Percentiles rank a stretch among this genome's conserved stretches.
Evolutionary conservation across 176 grass and related monocot genomes (phyloP).

Genomic region (Aechmea fasciata): DNA sequence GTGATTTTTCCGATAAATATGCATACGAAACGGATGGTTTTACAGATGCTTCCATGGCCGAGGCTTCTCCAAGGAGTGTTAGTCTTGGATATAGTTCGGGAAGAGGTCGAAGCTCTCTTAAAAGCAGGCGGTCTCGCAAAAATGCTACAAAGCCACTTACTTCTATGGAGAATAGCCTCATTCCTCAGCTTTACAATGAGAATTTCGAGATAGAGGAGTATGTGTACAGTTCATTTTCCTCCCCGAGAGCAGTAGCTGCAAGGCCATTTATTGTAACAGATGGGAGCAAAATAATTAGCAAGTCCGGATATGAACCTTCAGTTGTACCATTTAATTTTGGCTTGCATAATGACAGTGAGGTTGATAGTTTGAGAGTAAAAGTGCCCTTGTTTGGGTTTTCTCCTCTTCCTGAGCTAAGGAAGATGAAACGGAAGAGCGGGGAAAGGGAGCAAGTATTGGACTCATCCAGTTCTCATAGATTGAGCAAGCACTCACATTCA

Average conservation of each 20-base stretch:
- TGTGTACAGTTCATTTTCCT: constrained; percentile 48
- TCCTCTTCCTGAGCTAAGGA: constrained; percentile 47
- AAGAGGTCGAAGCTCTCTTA: constrained; percentile 50
- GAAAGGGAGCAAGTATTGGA: constrained; percentile 4
- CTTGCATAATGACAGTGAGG: constrained; percentile 23
- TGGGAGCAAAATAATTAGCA: constrained; percentile 70
- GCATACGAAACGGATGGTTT: constrained; percentile 28
- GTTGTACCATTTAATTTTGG: constrained; percentile 22
- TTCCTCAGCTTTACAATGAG: constrained; percentile 61
- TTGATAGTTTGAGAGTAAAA: constrained; percentile 18
- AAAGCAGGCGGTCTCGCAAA: constrained; percentile 37
- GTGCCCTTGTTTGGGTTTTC: constrained; percentile 29
- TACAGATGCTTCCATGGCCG: constrained; percentile 31
- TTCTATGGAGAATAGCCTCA: constrained; percentile 47
- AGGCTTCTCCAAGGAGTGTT: constrained; percentile 32
- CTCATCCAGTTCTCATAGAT: constrained; percentile 22
- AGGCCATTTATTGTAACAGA: constrained; percentile 73
- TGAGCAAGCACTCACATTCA: constrained; percentile 26
- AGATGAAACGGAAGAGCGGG: constrained; percentile 35
- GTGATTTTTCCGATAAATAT: constrained; percentile 15
- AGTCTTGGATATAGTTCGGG: constrained; percentile 31
- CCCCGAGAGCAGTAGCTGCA: constrained; percentile 25
- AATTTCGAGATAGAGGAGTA: constrained; percentile 77
- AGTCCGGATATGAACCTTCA: constrained; percentile 41
- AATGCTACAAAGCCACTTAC: constrained; percentile 51